A percentile compares a stretch with the other conserved stretches of the same genome.
phyloP scores from a whole-genome alignment of 257 asterid genomes.

The Nicotiana noctiflora region DNA sequence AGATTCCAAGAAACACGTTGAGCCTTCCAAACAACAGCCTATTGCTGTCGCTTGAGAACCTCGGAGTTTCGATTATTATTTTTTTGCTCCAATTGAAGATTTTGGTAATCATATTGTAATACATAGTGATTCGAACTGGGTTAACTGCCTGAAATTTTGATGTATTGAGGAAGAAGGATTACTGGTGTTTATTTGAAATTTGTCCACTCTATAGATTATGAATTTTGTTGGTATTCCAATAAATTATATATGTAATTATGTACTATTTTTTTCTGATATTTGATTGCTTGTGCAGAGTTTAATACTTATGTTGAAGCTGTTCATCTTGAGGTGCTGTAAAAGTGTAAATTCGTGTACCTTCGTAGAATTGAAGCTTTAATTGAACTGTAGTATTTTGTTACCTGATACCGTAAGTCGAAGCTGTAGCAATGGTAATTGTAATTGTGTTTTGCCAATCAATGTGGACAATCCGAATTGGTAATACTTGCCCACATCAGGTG shows the following conservation, averaged over 20 bases:
- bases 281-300: background rate
- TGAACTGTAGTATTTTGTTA: too few species aligned
- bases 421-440: background rate
- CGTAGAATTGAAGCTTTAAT: too few species aligned
- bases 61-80: background rate
- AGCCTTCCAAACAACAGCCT: slow-evolving; percentile 52
- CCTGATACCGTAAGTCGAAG: too few species aligned
- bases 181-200: background rate
- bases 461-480: too few species aligned
- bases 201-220: background rate
- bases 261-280: background rate
- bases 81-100: background rate
- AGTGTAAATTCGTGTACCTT: too few species aligned
- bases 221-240: background rate
- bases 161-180: background rate
- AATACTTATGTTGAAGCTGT: background rate
- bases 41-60: slow-evolving; percentile 65
- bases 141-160: background rate
- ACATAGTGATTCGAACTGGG: background rate
- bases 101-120: background rate
- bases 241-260: background rate
- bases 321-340: too few species aligned
- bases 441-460: background rate
- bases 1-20: slow-evolving; percentile 35
- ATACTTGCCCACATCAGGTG: too few species aligned